phyloP scores from a whole-genome alignment of 1,139 yeast species.

The Spathaspora sp. region DNA sequence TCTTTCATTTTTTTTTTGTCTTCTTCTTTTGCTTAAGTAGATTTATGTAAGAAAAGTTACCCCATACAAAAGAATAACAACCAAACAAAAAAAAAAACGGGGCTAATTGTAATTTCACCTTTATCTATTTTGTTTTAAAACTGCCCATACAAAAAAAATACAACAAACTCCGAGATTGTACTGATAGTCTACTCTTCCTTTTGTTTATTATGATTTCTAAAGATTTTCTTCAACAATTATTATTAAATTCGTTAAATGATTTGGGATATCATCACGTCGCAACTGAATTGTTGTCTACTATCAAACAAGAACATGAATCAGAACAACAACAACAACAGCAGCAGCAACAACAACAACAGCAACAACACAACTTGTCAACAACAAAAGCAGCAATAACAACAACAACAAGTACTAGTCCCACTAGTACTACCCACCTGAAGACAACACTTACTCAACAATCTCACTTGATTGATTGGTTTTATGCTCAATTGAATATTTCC shows the following conservation, averaged over 20 bases:
- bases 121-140: background rate
- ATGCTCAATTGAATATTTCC: conserved; percentile 21
- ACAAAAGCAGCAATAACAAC: too few species aligned
- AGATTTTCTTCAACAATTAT: conserved; percentile 32
- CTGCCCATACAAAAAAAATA: too few species aligned
- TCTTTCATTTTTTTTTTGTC: too few species aligned
- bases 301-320: conserved; percentile 1
- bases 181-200: too few species aligned
- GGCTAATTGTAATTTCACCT: background rate
- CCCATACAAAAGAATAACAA: background rate
- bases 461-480: conserved; percentile 25
- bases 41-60: background rate
- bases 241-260: conserved; percentile 31
- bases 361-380: conserved; percentile 1
- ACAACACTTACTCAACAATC: conserved; percentile 2
- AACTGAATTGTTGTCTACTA: conserved; percentile 8
- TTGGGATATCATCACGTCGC: conserved; percentile 25
- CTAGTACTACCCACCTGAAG: too few species aligned
- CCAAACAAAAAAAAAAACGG: background rate
- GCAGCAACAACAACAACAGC: conserved; percentile 2
- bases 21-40: too few species aligned
- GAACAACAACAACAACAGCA: conserved; percentile 6
- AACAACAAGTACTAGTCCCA: too few species aligned
- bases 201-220: conserved; percentile 25
- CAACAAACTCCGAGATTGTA: too few species aligned